These are phyloP conservation scores for Paramarasmius palmivorus DNA, from an alignment of 1,284 basidiomycete genomes.

Conservation along the genomic window DNA sequence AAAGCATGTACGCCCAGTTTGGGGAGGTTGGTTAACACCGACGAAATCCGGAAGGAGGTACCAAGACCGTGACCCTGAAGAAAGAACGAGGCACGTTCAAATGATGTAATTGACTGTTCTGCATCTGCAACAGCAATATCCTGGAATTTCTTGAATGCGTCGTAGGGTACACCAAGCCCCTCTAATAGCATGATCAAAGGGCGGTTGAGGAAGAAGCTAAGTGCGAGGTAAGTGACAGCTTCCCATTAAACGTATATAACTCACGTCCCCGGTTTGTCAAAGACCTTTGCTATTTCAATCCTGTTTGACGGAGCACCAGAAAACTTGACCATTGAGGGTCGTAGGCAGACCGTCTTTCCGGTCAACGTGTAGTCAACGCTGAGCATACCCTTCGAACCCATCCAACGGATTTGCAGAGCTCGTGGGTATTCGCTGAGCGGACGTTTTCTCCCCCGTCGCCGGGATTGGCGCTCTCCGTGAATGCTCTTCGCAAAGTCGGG, in stretches of 20 bases:
- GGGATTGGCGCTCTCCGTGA: slow-evolving; percentile 41
- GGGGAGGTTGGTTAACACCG: slow-evolving; percentile 35
- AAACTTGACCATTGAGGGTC: slow-evolving; percentile 68
- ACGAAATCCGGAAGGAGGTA: slow-evolving; percentile 38
- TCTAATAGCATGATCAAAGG: slow-evolving; percentile 73
- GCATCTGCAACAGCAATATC: slow-evolving; percentile 50
- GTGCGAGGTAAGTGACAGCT: background rate
- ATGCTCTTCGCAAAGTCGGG: slow-evolving; percentile 54
- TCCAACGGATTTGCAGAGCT: slow-evolving; percentile 61
- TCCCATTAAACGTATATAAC: background rate
- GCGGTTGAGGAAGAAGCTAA: slow-evolving; percentile 54
- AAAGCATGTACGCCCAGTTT: slow-evolving; percentile 34
- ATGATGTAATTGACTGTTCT: slow-evolving; percentile 39
- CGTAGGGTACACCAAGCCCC: slow-evolving; percentile 49
- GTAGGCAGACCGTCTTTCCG: slow-evolving; percentile 47
- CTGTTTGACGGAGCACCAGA: slow-evolving; percentile 43
- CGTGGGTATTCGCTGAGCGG: slow-evolving; percentile 39
- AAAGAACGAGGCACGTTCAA: slow-evolving; percentile 45
- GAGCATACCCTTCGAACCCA: slow-evolving; percentile 65
- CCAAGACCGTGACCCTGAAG: slow-evolving; percentile 47
- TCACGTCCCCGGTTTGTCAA: slow-evolving; percentile 56
- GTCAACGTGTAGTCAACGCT: slow-evolving; percentile 51
- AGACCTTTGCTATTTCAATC: slow-evolving; percentile 67
- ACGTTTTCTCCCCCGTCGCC: slow-evolving; percentile 35
- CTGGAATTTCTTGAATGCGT: slow-evolving; percentile 55